Evolutionary conservation across 2,329 filamentous ascomycete species (phyloP), one percentile per base, ranked within the genome.

Genomic region (Talaromyces sp.): DNA sequence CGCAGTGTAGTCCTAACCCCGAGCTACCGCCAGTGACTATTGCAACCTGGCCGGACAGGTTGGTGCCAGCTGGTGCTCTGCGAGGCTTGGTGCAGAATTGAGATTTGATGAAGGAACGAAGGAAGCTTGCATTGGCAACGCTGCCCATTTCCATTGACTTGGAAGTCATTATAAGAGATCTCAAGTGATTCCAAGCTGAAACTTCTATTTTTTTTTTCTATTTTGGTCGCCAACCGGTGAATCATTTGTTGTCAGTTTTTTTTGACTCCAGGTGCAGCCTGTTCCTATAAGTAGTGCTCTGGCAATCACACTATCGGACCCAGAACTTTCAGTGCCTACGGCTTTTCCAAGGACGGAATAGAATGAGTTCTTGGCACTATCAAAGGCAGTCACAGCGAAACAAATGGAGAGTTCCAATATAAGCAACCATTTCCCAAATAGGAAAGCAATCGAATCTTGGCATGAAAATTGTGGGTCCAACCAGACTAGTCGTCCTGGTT

Each of bases 11-110:
- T 1, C 81, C 81, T 0, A 83, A 68, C 0, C 81, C 81, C 0
- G 65, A 65, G 60, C 80, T 83, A n/a, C 72, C 68, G 0, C 81
- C 81, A 0, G 80, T 82, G 21, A 83, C 68, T 41, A 83, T 76
- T 46, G 77, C 76, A 0, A 72, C 73, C 27, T 61, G 26, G 4
- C 57, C 57, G 2, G 57, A 35, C 7, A 59, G 41, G 46, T 59
- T 38, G 17, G 19, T 26, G 21, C 48, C 41, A 5, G 5, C 14
- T 26, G 51, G 29, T n/a, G 51, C 27, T 21, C 17, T 9, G 19
- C 31, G 38, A 21, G 59, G 24, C 12, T 46, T 58, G 29, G 55
- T 55, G n/a, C 38, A 43, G 29, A 59, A 55, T 17, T 59, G 57
- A 51, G 56, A 58, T 26, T 46, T 53, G 50, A 58, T 41, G 26